phyloP scores from a whole-genome alignment of 176 grass and related monocot species.

The Triticum urartu region DNA sequence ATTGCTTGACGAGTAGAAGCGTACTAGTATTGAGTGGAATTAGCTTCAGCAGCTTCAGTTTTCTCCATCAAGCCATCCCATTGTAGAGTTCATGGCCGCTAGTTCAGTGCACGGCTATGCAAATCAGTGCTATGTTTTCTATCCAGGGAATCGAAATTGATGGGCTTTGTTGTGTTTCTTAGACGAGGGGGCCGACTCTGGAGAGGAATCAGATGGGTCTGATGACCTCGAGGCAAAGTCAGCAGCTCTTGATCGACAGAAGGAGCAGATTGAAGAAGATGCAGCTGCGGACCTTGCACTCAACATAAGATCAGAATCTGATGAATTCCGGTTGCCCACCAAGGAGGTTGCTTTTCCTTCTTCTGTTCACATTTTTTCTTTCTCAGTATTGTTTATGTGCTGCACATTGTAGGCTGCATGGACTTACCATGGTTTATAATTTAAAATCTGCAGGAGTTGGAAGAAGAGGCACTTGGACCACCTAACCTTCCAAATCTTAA shows the following conservation, averaged over 20 bases:
- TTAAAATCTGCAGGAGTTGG: slow-evolving; percentile 56
- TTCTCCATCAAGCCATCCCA: background rate
- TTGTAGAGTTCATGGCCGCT: background rate
- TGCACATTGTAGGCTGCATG: background rate
- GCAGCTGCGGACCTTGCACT: slow-evolving; percentile 69
- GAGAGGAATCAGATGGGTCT: slow-evolving; percentile 68
- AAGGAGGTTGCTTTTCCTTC: slow-evolving; percentile 54
- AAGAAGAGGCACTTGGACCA: slow-evolving; percentile 71
- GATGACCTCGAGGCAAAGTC: slow-evolving; percentile 77
- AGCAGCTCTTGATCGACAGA: slow-evolving; percentile 62
- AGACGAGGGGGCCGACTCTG: slow-evolving; percentile 46
- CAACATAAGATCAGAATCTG: slow-evolving; percentile 80
- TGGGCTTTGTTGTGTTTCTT: background rate
- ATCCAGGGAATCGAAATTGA: background rate
- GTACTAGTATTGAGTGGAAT: background rate
- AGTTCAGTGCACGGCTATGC: background rate
- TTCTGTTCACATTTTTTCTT: background rate
- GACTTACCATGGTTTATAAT: background rate
- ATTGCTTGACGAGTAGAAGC: background rate
- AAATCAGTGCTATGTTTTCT: background rate
- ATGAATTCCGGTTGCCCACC: slow-evolving; percentile 87
- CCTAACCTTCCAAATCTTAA: slow-evolving; percentile 86
- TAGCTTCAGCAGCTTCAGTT: slow-evolving; percentile 26
- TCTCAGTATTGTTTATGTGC: background rate
- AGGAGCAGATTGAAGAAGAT: slow-evolving; percentile 48